Conservation (phyloP, 2,329 filamentous ascomycete genomes). For the Pseudocercospora crystallina region DNA sequence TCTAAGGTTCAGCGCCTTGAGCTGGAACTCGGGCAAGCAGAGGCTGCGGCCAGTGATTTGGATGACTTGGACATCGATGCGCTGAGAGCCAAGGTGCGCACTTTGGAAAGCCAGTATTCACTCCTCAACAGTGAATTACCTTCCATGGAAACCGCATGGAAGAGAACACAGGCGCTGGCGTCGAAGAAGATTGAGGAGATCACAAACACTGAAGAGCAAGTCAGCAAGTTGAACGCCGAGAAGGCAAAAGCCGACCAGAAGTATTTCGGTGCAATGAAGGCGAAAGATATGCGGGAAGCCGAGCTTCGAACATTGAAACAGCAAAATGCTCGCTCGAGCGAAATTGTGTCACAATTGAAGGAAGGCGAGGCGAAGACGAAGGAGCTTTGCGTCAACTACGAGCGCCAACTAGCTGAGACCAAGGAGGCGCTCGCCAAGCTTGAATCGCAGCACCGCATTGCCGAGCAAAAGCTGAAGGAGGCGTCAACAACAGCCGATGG, state of each 20-base stretch:
- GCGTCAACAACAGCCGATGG: constrained; percentile 68
- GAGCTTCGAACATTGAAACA: constrained; percentile 77
- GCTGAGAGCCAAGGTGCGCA: constrained; percentile 69
- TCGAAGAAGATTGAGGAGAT: constrained; percentile 84
- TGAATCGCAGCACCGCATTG: constrained; percentile 68
- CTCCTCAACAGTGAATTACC: constrained; percentile 85
- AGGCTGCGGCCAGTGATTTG: constrained; percentile 41
- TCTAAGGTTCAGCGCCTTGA: constrained; percentile 74
- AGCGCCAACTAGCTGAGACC: constrained; percentile 85
- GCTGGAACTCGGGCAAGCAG: constrained; percentile 52
- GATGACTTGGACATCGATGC: constrained; percentile 67
- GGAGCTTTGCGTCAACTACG: constrained; percentile 74
- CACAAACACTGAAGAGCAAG: constrained; percentile 71
- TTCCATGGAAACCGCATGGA: constrained; percentile 87
- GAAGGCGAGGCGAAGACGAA: constrained; percentile 79
- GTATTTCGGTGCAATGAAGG: constrained; percentile 93
- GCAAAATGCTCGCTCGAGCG: constrained; percentile 86
- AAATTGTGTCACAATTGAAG: constrained; percentile 91
- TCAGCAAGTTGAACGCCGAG: constrained; percentile 73
- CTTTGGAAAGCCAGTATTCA: constrained; percentile 75
- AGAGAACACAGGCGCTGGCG: constrained; percentile 79
- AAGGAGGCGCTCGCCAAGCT: constrained; percentile 74
- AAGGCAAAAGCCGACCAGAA: constrained; percentile 98
- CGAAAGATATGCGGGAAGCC: constrained; percentile 78
- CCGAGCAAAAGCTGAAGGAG: constrained; percentile 72